These are phyloP conservation scores for Backusella psychrophila DNA, from an alignment of 192 early-diverging fungal species.

Conservation along the genomic window DNA sequence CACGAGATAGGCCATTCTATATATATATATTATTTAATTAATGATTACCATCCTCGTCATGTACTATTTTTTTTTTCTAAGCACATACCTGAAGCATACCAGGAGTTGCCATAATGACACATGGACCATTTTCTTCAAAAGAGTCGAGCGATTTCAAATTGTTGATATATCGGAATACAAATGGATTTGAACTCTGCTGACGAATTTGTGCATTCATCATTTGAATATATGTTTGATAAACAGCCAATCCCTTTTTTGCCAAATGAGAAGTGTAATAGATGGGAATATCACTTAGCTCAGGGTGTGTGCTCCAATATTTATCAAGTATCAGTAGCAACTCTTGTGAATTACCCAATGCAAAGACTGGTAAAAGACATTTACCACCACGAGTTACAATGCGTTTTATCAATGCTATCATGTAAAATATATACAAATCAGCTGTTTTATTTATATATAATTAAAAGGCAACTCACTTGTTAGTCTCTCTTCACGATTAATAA, in stretches of 20 bases:
- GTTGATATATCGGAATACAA: constrained; percentile 93
- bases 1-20: constrained; percentile 87
- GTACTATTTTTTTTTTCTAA: not conserved
- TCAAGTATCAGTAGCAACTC: constrained; percentile 96
- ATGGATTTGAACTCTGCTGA: constrained; percentile 89
- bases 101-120: constrained; percentile 98
- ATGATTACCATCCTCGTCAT: too few species aligned
- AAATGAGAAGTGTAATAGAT: constrained; percentile 94
- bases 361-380: constrained; percentile 92
- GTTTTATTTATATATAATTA: not conserved
- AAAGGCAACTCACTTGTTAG: constrained; percentile 63
- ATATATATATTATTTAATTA: too few species aligned
- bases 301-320: constrained; percentile 93
- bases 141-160: constrained; percentile 80
- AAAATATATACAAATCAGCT: not conserved
- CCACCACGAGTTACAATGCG: constrained; percentile 83
- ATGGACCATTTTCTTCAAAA: constrained; percentile 94
- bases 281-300: constrained; percentile 84
- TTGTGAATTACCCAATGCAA: constrained; percentile 94
- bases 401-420: constrained; percentile 56
- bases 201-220: constrained; percentile 97
- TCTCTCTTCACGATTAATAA: constrained; percentile 84
- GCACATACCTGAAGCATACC: constrained; percentile 87
- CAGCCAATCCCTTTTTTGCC: constrained; percentile 94
- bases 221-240: constrained; percentile 96